These are phyloP conservation scores for Solanum acaule DNA, from an alignment of 257 asterid species.

Conservation along the genomic window DNA sequence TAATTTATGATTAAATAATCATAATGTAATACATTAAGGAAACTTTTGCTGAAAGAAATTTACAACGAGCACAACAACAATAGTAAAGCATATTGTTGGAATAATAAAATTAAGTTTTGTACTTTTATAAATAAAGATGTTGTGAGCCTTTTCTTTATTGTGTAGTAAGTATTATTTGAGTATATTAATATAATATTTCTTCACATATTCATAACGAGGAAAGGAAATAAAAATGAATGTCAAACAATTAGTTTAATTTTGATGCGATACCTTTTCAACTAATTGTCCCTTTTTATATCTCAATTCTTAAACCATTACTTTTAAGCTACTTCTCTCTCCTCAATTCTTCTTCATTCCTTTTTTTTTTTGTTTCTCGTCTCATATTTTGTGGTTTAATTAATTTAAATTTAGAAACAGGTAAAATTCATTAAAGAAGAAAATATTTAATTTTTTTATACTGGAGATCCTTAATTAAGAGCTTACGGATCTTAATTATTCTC, in stretches of 20 bases:
- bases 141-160: too few relatives aligned
- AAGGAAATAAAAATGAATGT: neutral
- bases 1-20: neutral
- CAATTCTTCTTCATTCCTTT: neutral
- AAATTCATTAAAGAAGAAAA: neutral
- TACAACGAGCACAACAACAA: neutral
- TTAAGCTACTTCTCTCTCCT: neutral
- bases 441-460: neutral
- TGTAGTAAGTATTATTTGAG: too few relatives aligned
- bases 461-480: neutral
- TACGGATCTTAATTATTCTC: fast-evolving
- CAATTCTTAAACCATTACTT: neutral
- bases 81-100: neutral
- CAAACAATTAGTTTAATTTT: neutral
- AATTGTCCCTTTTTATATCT: neutral
- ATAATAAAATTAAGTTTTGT: neutral
- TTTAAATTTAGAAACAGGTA: neutral
- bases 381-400: neutral
- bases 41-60: neutral
- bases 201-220: neutral
- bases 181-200: neutral
- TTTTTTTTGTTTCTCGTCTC: neutral
- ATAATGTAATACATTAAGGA: neutral
- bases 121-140: neutral
- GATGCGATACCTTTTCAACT: neutral